These are phyloP conservation scores for Chenopodium suecicum DNA, from an alignment of 148 eudicot species.

Conservation along the genomic window DNA sequence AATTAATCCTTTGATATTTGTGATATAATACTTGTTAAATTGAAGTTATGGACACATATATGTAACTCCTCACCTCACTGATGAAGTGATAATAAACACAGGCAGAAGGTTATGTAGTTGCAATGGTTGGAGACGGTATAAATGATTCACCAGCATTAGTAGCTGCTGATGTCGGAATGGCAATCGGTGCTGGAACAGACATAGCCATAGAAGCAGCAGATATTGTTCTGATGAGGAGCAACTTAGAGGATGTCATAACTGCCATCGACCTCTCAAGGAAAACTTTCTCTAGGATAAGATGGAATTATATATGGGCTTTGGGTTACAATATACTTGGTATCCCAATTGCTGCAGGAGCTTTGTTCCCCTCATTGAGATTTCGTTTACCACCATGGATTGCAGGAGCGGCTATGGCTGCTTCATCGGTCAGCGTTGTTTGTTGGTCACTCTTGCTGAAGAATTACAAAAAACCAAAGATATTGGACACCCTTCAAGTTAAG, in stretches of 20 bases:
- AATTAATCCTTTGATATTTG: background rate
- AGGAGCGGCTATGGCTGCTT: constrained; percentile 99
- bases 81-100: constrained; percentile 24
- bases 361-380: constrained; percentile 70
- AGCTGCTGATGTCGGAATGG: constrained; percentile 97
- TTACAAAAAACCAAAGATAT: constrained; percentile 66
- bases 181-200: constrained; percentile 97
- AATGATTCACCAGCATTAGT: constrained; percentile 97
- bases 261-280: constrained; percentile 94
- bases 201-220: constrained; percentile 99
- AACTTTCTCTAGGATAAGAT: constrained; percentile 76
- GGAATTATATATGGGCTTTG: constrained; percentile 91
- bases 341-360: constrained; percentile 83
- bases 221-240: constrained; percentile 83
- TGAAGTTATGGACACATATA: no score
- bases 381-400: constrained; percentile 97
- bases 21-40: background rate
- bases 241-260: constrained; percentile 83
- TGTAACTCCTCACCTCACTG: background rate
- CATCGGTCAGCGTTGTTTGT: constrained; percentile 95
- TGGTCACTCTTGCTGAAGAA: constrained; percentile 85
- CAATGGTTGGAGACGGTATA: constrained; percentile 98
- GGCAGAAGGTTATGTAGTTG: constrained; percentile 75
- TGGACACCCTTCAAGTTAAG: constrained; percentile 50
- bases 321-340: constrained; percentile 84